Evolutionary conservation across 805 yeast species (phyloP).

Genomic region (Nakazawaea ambrosiae): DNA sequence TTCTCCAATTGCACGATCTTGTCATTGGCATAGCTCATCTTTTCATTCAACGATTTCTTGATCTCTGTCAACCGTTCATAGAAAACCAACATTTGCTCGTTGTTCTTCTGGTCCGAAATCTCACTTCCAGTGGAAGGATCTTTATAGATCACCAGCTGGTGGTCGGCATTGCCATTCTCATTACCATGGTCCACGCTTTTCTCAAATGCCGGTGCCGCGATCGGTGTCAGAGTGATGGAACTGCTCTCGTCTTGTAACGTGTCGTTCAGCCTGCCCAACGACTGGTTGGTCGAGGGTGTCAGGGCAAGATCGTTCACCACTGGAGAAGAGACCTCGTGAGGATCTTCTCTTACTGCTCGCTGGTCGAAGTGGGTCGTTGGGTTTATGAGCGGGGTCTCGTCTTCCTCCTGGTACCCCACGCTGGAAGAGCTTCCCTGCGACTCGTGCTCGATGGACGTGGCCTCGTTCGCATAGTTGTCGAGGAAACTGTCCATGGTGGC

Average conservation of each 20-base stretch:
- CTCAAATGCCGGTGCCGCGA: not conserved
- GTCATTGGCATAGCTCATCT: conserved; percentile 8
- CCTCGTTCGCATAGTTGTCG: conserved; percentile 7
- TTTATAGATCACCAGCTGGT: not conserved
- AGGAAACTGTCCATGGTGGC: conserved; percentile 11
- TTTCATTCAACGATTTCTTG: conserved; percentile 8
- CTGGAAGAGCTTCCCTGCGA: not conserved
- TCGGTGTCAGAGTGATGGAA: not conserved
- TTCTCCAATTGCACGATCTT: conserved; percentile 6
- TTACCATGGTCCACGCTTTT: not conserved
- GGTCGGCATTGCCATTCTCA: not conserved
- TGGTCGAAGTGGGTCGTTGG: not conserved
- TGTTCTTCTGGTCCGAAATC: not conserved
- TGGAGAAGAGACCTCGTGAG: too few species aligned
- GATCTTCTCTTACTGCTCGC: not conserved
- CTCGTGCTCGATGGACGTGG: not conserved
- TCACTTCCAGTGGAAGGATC: not conserved
- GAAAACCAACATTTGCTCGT: not conserved
- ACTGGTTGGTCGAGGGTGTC: not conserved
- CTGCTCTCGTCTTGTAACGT: not conserved
- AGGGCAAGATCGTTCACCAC: not conserved
- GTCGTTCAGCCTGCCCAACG: not conserved
- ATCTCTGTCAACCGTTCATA: conserved; percentile 5
- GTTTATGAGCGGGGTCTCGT: conserved; percentile 2
- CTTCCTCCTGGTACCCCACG: not conserved